Conservation (phyloP, 495 filamentous ascomycete species). For the Aspergillus affinis region DNA sequence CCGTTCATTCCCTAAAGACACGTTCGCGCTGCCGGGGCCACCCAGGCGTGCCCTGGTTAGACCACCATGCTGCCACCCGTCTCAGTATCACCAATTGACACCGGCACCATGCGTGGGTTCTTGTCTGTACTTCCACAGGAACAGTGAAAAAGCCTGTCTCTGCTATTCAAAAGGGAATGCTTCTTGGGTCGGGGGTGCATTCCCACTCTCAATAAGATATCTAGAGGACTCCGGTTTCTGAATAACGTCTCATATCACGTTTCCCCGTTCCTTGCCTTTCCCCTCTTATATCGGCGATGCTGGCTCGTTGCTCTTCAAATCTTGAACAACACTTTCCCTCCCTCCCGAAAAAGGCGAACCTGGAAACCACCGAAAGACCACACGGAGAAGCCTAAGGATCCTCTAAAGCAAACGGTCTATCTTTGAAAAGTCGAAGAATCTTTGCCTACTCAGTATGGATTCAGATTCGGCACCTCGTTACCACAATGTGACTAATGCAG, state of each 20-base stretch:
- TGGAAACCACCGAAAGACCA: neutral
- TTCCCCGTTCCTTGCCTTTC: neutral
- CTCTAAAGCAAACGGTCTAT: neutral
- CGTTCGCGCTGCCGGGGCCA: neutral
- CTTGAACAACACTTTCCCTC: conserved; percentile 1
- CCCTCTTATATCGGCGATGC: neutral
- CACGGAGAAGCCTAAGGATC: neutral
- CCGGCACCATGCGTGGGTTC: neutral
- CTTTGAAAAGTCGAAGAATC: neutral
- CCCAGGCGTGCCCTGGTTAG: neutral
- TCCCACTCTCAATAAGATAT: conserved; percentile 2
- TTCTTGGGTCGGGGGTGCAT: neutral
- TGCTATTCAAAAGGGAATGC: neutral
- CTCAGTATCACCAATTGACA: neutral
- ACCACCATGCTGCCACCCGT: neutral
- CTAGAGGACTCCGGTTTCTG: conserved; percentile 1
- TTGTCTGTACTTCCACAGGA: neutral
- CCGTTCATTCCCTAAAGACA: neutral
- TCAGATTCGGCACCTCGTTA: neutral
- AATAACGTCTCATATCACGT: neutral
- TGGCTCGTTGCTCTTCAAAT: neutral
- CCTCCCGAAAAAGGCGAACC: conserved; percentile 10
- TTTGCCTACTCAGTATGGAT: conserved; percentile 3
- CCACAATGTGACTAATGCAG: conserved; percentile 14
- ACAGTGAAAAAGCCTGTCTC: neutral